Conservation (phyloP, 2,329 filamentous ascomycete species). For the Colletotrichum endophyticum region DNA sequence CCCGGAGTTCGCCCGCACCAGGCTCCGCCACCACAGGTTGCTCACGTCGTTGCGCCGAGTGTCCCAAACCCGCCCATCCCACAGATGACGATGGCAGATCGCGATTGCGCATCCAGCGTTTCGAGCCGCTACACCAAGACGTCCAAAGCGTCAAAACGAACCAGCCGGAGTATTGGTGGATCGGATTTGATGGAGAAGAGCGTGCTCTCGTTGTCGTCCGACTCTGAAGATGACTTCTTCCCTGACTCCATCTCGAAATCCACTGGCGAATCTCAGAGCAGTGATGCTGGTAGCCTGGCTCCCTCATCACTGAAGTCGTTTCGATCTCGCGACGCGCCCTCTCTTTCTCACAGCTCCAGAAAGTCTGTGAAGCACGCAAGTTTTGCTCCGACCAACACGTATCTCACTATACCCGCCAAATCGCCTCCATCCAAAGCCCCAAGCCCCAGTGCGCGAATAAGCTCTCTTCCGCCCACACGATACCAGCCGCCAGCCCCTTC, state of each 20-base stretch:
- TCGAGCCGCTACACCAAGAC: conserved; percentile 61
- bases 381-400: conserved; percentile 44
- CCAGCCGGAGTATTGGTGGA: conserved; percentile 51
- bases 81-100: conserved; percentile 18
- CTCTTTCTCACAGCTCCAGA: conserved; percentile 28
- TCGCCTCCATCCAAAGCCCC: conserved; percentile 25
- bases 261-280: conserved; percentile 18
- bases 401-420: conserved; percentile 43
- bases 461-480: conserved; percentile 27
- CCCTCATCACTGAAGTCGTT: conserved; percentile 13
- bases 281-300: conserved; percentile 7
- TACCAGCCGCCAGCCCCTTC: conserved; percentile 21
- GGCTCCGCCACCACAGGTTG: background rate
- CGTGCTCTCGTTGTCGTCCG: conserved; percentile 61
- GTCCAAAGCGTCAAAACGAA: conserved; percentile 57
- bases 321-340: conserved; percentile 24
- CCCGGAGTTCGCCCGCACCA: background rate
- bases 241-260: conserved; percentile 33
- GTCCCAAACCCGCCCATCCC: background rate
- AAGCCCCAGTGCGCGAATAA: conserved; percentile 28
- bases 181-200: conserved; percentile 60
- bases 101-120: conserved; percentile 44
- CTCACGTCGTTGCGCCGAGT: background rate
- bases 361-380: conserved; percentile 45
- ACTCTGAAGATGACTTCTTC: conserved; percentile 56